A percentile compares a stretch with the other conserved stretches of the same genome.
phyloP scores from a whole-genome alignment of 1,284 basidiomycete species.

The Naganishia sp. region DNA sequence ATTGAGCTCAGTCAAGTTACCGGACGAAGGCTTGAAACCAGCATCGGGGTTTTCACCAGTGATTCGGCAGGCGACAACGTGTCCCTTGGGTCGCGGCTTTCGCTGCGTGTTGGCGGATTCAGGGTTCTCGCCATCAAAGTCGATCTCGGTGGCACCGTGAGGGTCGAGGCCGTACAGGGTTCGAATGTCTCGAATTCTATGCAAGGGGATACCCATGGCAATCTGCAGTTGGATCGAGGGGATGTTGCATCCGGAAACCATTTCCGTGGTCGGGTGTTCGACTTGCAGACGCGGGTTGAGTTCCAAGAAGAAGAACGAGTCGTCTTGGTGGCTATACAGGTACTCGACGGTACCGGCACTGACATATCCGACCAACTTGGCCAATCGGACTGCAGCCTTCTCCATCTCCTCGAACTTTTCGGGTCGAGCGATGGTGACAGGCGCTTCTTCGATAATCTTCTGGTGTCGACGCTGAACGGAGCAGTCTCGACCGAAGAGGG shows the following conservation, averaged over 20 bases:
- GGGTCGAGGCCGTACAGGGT: constrained; percentile 92
- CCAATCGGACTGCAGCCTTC: constrained; percentile 93
- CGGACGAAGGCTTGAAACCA: constrained; percentile 99
- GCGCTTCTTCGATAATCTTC: constrained; percentile 99
- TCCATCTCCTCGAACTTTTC: constrained; percentile 96
- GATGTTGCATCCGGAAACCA: constrained; percentile 98
- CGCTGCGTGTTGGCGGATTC: constrained; percentile 84
- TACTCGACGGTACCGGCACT: constrained; percentile 99
- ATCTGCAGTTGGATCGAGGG: constrained; percentile 96
- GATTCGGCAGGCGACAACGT: constrained; percentile 98
- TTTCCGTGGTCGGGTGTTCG: constrained; percentile 98
- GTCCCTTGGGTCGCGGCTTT: constrained; percentile 94
- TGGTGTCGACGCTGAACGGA: constrained; percentile 99
- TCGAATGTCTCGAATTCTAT: constrained; percentile 94
- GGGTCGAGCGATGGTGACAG: constrained; percentile 91
- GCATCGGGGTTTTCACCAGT: constrained; percentile 99
- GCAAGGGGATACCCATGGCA: constrained; percentile 96
- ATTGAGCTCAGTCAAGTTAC: constrained; percentile 95
- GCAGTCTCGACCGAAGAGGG: constrained; percentile 97
- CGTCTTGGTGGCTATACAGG: constrained; percentile 91
- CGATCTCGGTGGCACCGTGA: constrained; percentile 83
- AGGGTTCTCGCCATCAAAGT: constrained; percentile 92
- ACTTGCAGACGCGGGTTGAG: constrained; percentile 99
- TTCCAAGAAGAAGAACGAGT: constrained; percentile 96
- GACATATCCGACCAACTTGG: constrained; percentile 98